Conservation (phyloP, 345 rosid genomes). For the Moricandia moricandioides region DNA sequence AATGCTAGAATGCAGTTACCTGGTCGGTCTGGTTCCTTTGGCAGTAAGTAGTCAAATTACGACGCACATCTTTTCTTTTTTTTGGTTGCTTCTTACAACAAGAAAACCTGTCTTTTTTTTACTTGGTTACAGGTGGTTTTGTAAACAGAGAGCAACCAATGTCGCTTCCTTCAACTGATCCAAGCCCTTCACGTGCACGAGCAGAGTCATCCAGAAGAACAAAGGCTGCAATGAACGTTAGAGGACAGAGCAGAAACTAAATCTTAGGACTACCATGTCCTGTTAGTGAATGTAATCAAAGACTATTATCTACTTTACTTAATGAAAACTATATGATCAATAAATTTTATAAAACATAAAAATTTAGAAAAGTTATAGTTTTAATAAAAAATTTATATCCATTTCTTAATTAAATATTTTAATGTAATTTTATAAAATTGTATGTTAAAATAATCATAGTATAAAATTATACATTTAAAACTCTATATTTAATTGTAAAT, state of each 20-base stretch:
- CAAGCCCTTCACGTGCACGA: slow-evolving; percentile 22
- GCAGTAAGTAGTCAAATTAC: neutral
- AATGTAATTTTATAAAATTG: too few species aligned
- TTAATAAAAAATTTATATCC: too few species aligned
- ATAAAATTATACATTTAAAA: too few species aligned
- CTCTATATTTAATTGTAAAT: too few species aligned
- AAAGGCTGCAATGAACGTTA: slow-evolving; percentile 27
- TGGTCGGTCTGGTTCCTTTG: slow-evolving; percentile 54
- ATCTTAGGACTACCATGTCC: neutral
- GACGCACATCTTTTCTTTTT: neutral
- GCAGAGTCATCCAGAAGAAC: slow-evolving; percentile 29
- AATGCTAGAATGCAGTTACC: slow-evolving; percentile 60
- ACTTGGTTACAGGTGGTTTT: slow-evolving; percentile 10
- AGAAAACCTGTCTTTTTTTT: neutral
- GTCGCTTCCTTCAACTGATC: slow-evolving; percentile 21
- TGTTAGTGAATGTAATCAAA: slow-evolving; percentile 17
- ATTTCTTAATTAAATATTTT: too few species aligned
- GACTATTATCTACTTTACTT: neutral
- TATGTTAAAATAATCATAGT: too few species aligned
- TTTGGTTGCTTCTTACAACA: neutral
- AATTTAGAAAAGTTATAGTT: too few species aligned
- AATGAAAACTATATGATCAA: too few species aligned
- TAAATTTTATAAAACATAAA: too few species aligned
- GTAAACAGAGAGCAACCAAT: slow-evolving; percentile 16
- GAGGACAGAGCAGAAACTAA: slow-evolving; percentile 28